Evolutionary conservation across 768 basidiomycete species (phyloP).

Genomic region (Galerina sulciceps): DNA sequence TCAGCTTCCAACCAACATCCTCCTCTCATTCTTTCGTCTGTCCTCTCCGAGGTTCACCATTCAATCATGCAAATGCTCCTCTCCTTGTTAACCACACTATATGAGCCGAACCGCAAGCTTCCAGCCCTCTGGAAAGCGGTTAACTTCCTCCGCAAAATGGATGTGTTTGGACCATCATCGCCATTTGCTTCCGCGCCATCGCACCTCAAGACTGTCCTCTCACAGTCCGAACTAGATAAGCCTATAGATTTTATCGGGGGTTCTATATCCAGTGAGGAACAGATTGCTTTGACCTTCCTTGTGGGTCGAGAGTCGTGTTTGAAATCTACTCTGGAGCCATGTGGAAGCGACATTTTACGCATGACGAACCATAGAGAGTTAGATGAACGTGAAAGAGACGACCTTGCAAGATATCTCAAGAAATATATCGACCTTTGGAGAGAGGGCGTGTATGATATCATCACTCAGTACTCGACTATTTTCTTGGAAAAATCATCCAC

Average conservation of each 20-base stretch:
- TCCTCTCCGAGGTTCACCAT: conserved; percentile 69
- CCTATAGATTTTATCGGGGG: conserved; percentile 30
- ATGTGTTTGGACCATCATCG: conserved; percentile 50
- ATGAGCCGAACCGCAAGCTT: conserved; percentile 82
- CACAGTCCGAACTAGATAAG: conserved; percentile 22
- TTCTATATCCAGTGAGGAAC: conserved; percentile 56
- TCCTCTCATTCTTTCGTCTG: conserved; percentile 59
- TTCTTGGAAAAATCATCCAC: conserved; percentile 69
- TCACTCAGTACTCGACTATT: conserved; percentile 88
- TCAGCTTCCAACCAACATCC: conserved; percentile 38
- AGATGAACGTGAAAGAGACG: conserved; percentile 68
- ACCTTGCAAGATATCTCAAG: conserved; percentile 78
- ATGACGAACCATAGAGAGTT: conserved; percentile 39
- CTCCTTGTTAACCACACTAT: conserved; percentile 76
- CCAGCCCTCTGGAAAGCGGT: conserved; percentile 91
- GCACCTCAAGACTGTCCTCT: conserved; percentile 17
- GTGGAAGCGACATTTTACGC: conserved; percentile 49
- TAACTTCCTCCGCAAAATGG: conserved; percentile 85
- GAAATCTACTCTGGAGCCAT: conserved; percentile 56
- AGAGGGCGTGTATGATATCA: conserved; percentile 90
- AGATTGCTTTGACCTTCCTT: conserved; percentile 87
- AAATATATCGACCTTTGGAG: conserved; percentile 91
- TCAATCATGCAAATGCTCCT: conserved; percentile 76
- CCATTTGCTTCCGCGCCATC: conserved; percentile 27
- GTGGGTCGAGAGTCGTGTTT: conserved; percentile 68